These are phyloP conservation scores for Penicillium brasilianum DNA, from an alignment of 2,329 filamentous ascomycete species.

Conservation along the genomic window DNA sequence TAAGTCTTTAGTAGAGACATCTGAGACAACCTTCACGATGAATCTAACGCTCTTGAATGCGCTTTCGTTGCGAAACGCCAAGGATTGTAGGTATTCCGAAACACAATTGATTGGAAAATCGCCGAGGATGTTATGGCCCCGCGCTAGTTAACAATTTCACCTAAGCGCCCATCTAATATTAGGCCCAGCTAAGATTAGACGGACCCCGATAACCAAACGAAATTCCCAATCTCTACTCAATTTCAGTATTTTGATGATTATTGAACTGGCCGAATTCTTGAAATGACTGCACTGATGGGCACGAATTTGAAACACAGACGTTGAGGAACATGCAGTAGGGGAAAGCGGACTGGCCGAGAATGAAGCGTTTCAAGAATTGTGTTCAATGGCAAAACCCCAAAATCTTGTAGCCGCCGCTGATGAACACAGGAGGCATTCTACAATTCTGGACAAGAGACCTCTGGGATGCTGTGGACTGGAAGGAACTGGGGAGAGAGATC, in stretches of 20 bases:
- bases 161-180: background rate
- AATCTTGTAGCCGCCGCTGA: background rate
- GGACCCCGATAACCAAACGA: no score
- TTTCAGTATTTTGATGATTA: no score
- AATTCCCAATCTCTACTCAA: no score
- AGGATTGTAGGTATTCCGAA: background rate
- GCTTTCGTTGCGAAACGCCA: no score
- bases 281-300: background rate
- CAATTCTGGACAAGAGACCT: background rate
- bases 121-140: background rate
- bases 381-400: background rate
- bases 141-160: background rate
- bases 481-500: background rate
- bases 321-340: background rate
- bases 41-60: no score
- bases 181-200: background rate
- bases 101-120: background rate
- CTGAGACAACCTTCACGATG: no score
- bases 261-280: background rate
- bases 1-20: no score
- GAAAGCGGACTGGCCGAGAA: no score
- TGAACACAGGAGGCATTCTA: background rate
- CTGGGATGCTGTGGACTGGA: no score
- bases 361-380: no score
- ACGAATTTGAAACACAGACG: background rate